phyloP scores from a whole-genome alignment of 2,329 filamentous ascomycete genomes.

The Dothistroma pini region DNA sequence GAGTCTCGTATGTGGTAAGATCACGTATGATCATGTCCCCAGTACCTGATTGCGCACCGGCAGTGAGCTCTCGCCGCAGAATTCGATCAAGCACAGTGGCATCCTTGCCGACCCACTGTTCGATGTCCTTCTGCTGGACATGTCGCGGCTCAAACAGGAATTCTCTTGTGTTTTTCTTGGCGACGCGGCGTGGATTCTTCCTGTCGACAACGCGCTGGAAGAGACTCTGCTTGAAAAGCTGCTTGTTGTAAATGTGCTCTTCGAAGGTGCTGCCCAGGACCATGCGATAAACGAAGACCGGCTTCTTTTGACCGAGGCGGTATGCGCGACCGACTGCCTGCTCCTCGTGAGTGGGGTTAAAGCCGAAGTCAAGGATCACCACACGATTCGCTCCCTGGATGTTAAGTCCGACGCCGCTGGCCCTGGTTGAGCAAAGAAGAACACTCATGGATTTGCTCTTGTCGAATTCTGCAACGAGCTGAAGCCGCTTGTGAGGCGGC shows the following conservation, averaged over 20 bases:
- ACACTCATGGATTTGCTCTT: slow-evolving; percentile 56
- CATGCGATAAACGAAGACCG: slow-evolving; percentile 81
- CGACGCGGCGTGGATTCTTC: slow-evolving; percentile 68
- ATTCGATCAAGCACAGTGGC: slow-evolving; percentile 58
- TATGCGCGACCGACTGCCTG: slow-evolving; percentile 86
- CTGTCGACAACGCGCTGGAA: slow-evolving; percentile 78
- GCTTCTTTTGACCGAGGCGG: slow-evolving; percentile 75
- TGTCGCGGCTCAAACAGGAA: slow-evolving; percentile 59
- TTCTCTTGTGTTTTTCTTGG: slow-evolving; percentile 50
- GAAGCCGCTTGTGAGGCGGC: slow-evolving; percentile 55
- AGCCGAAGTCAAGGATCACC: slow-evolving; percentile 78
- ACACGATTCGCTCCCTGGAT: slow-evolving; percentile 80
- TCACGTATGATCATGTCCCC: slow-evolving; percentile 25
- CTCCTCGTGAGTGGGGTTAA: slow-evolving; percentile 76
- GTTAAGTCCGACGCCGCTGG: slow-evolving; percentile 80
- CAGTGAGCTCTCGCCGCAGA: slow-evolving; percentile 58
- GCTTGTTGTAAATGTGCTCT: slow-evolving; percentile 65
- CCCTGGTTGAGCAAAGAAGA: slow-evolving; percentile 77
- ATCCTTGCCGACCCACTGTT: slow-evolving; percentile 57
- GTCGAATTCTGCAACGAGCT: slow-evolving; percentile 60
- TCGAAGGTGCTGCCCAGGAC: slow-evolving; percentile 77
- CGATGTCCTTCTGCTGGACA: slow-evolving; percentile 47
- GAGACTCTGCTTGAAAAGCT: slow-evolving; percentile 79
- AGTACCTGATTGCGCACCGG: slow-evolving; percentile 54
- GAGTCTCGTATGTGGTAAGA: slow-evolving; percentile 35